These are phyloP conservation scores for Globisporangium parvum DNA, from an alignment of 352 stramenopile species.

Conservation along the genomic window DNA sequence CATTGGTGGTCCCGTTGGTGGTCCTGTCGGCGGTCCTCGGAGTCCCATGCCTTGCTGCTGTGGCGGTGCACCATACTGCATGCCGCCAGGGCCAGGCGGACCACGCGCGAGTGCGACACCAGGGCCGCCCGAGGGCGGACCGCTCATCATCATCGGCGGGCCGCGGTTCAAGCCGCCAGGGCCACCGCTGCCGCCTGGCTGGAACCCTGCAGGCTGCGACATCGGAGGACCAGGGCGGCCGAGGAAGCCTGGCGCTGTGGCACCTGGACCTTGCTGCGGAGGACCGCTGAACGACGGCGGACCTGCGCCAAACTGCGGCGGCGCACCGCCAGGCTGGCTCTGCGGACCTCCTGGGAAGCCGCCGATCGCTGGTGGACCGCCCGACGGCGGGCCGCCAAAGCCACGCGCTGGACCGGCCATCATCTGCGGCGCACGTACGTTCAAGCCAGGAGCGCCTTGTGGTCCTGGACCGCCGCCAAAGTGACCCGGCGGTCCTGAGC, in stretches of 20 bases:
- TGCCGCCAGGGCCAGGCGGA: constrained; percentile 13
- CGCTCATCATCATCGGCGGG: constrained; percentile 28
- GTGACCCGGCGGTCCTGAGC: constrained; percentile 11
- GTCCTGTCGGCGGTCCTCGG: constrained; percentile 10
- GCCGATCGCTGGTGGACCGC: constrained; percentile 16
- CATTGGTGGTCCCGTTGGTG: constrained; percentile 8
- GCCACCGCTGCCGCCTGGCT: constrained; percentile 2
- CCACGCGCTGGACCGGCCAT: constrained; percentile 8
- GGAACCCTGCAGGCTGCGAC: constrained; percentile 15
- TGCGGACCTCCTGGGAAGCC: constrained; percentile 15
- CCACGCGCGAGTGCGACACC: constrained; percentile 13
- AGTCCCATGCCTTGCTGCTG: constrained; percentile 15
- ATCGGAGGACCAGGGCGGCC: constrained; percentile 15
- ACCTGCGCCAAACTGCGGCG: constrained; percentile 14
- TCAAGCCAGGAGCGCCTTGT: constrained; percentile 19
- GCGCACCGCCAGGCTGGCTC: constrained; percentile 12
- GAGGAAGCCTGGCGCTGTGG: constrained; percentile 11
- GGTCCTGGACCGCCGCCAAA: constrained; percentile 30
- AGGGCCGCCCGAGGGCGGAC: constrained; percentile 8
- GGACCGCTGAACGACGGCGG: constrained; percentile 6
- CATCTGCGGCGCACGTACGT: constrained; percentile 20
- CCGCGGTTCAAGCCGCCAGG: constrained; percentile 7
- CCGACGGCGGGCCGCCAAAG: constrained; percentile 19
- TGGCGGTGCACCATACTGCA: constrained; percentile 5
- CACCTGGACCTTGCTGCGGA: background rate